Conservation (phyloP, 345 rosid genomes). For the Salix brachista region DNA sequence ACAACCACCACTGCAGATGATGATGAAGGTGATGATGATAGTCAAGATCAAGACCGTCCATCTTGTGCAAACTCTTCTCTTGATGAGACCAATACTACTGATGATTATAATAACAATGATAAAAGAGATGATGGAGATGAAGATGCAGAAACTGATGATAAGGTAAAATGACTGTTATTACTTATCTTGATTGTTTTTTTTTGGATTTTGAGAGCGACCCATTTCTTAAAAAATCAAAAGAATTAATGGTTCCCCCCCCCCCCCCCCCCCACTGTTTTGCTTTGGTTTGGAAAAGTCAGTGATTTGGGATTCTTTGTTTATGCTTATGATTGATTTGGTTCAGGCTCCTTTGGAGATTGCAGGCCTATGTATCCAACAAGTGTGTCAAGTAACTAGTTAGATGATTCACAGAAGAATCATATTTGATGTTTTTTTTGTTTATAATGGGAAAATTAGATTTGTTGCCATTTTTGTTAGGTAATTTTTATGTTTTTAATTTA, state of each 20-base stretch:
- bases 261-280: too few relatives aligned
- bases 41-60: constrained; percentile 37
- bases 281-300: not conserved
- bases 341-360: not conserved
- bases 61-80: constrained; percentile 33
- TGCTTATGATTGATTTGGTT: not conserved
- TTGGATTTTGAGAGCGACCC: constrained; percentile 22
- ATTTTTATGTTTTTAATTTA: not conserved
- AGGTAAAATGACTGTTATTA: constrained; percentile 18
- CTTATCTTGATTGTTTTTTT: not conserved
- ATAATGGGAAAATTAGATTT: not conserved
- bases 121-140: constrained; percentile 25
- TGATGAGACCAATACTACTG: constrained; percentile 8
- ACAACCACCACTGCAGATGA: not conserved
- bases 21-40: constrained; percentile 19
- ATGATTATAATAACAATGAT: constrained; percentile 2
- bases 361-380: not conserved
- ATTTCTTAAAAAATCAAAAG: constrained; percentile 12
- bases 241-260: constrained; percentile 4
- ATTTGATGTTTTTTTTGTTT: not conserved
- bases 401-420: not conserved
- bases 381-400: not conserved
- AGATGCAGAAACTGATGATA: constrained; percentile 33
- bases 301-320: not conserved
- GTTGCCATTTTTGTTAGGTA: not conserved